Conservation (phyloP, 495 filamentous ascomycete species). For the Penicillium psychrofluorescens region DNA sequence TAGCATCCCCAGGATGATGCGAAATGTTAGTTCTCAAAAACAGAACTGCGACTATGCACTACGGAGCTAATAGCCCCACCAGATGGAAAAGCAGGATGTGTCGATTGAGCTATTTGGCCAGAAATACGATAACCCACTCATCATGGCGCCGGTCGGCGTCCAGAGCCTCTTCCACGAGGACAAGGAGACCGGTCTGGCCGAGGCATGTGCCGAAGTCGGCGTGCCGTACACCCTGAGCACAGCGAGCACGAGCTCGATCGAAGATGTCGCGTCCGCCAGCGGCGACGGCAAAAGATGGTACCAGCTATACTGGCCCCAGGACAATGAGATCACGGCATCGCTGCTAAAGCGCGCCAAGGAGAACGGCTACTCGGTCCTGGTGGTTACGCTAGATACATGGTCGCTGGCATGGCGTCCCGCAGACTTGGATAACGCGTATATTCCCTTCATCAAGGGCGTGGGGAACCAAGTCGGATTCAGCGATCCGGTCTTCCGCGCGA, state of each 20-base stretch:
- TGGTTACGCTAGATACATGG: slow-evolving; percentile 37
- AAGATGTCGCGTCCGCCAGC: slow-evolving; percentile 43
- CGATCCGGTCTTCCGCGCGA: slow-evolving; percentile 56
- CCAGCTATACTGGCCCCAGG: slow-evolving; percentile 63
- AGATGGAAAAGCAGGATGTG: slow-evolving; percentile 42
- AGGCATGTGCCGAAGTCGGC: slow-evolving; percentile 44
- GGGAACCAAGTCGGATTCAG: slow-evolving; percentile 38
- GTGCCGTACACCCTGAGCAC: slow-evolving; percentile 51
- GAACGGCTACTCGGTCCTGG: slow-evolving; percentile 38
- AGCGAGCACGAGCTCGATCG: slow-evolving; percentile 47
- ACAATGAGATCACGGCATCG: slow-evolving; percentile 51
- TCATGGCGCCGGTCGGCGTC: slow-evolving; percentile 55
- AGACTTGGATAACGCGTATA: slow-evolving; percentile 56
- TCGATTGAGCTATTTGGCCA: slow-evolving; percentile 51
- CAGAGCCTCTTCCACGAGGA: slow-evolving; percentile 50
- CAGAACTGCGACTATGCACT: background rate
- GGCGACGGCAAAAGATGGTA: slow-evolving; percentile 45
- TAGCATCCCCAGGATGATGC: slow-evolving; percentile 38
- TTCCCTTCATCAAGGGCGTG: slow-evolving; percentile 41
- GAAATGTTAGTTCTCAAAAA: slow-evolving; percentile 15
- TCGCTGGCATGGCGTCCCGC: slow-evolving; percentile 48
- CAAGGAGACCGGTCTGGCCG: slow-evolving; percentile 46
- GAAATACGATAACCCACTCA: slow-evolving; percentile 40
- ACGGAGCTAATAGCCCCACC: slow-evolving; percentile 1
- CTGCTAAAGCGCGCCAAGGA: slow-evolving; percentile 55